These are phyloP conservation scores for Amylocystis lapponica DNA, from an alignment of 768 basidiomycete genomes.

Conservation along the genomic window DNA sequence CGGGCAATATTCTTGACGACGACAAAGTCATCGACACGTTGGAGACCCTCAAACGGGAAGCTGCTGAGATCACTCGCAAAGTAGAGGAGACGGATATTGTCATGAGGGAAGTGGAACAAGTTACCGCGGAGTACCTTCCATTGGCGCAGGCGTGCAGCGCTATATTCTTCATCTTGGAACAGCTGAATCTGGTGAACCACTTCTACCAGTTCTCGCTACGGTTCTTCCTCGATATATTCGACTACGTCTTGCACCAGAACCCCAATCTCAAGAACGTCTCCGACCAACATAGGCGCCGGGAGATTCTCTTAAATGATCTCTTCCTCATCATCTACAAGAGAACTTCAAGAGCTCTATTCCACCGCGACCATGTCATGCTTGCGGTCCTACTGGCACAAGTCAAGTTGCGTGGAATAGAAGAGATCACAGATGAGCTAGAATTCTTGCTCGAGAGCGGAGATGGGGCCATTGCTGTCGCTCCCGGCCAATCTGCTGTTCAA, in stretches of 20 bases:
- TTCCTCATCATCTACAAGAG: slow-evolving; percentile 86
- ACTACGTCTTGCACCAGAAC: slow-evolving; percentile 88
- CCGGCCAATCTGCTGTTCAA: slow-evolving; percentile 29
- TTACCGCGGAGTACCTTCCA: slow-evolving; percentile 91
- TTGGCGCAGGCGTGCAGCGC: slow-evolving; percentile 94
- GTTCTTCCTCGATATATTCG: slow-evolving; percentile 99
- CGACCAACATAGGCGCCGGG: slow-evolving; percentile 67
- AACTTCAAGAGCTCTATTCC: slow-evolving; percentile 84
- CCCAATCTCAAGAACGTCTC: slow-evolving; percentile 79
- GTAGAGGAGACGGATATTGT: slow-evolving; percentile 95
- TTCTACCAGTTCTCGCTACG: slow-evolving; percentile 98
- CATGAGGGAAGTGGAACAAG: slow-evolving; percentile 95
- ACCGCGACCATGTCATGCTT: slow-evolving; percentile 87
- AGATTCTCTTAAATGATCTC: slow-evolving; percentile 79
- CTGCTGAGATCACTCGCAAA: slow-evolving; percentile 91
- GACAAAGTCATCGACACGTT: slow-evolving; percentile 97
- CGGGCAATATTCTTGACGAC: slow-evolving; percentile 96
- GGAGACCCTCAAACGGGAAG: slow-evolving; percentile 93
- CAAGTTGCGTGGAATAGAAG: slow-evolving; percentile 74
- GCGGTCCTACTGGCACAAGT: slow-evolving; percentile 88
- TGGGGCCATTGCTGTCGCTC: slow-evolving; percentile 37
- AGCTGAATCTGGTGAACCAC: slow-evolving; percentile 89
- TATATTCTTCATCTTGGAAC: slow-evolving; percentile 95
- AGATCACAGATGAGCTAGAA: slow-evolving; percentile 80
- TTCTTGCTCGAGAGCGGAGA: slow-evolving; percentile 90